Evolutionary conservation across 2,329 filamentous ascomycete genomes (phyloP), one percentile per base, ranked within the genome.

Genomic region (Fusarium temperatum): DNA sequence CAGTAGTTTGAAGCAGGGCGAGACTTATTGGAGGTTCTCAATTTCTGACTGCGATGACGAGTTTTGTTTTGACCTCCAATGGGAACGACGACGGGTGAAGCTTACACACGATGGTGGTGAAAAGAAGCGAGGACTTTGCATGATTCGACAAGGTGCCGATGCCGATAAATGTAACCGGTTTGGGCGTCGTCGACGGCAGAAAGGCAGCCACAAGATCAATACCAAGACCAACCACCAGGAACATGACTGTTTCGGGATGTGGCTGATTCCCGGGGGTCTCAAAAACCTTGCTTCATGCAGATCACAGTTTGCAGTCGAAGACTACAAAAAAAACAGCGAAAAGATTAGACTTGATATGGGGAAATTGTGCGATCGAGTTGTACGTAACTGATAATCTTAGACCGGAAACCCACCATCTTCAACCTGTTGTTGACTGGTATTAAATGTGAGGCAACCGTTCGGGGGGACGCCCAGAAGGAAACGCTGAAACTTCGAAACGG

Each of bases 401-500:
- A 36, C 50, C 39, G 57, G 42, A 45, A 53, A 30, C 38, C 48
- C 54, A 45, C 54, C 48, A 55, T 62, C 57, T 63, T 47, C 42
- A 41, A 39, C 41, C 20, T 55, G 26, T 24, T 20, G 24, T 24
- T 20, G 24, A 38, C 36, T 22, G 41, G 45, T 41, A 30, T 63
- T 39, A 41, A 64, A 42, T 32, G 30, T 53, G 51, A 64, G 39
- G 44, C 39, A 56, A 69, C 39, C 30, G 58, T 48, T 51, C 42
- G 54, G 54, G 28, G 50, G 54, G 35, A 56, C 45, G n/a, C 30
- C 36, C 32, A 66, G 66, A 45, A 61, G 55, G 54, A 55, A 45
- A 55, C 56, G 57, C 56, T 70, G 67, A 70, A 72, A 71, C 72
- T 63, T 66, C 51, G 62, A 74, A 72, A 68, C 67, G 53, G 53